Evolutionary conservation across 2,329 filamentous ascomycete species (phyloP), one percentile per base, ranked within the genome.

Genomic region (Tricladium varicosporioides): DNA sequence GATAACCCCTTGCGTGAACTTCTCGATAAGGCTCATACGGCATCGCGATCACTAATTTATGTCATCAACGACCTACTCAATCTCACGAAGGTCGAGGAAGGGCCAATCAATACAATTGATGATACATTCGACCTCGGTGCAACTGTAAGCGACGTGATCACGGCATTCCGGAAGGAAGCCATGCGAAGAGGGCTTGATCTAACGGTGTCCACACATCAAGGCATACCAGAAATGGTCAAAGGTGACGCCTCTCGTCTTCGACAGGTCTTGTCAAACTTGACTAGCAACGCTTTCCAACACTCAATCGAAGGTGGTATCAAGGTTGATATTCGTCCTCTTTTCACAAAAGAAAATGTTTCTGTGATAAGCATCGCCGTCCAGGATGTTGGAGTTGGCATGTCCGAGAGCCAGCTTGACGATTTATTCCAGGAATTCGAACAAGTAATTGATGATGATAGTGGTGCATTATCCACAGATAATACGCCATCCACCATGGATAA

Each of bases 341-440:
- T 18, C 0, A 54, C 53, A 3, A 57, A 52, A 42, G 59, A 56
- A 13, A 51, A 59, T 11, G 54, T 22, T 4, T 62, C 62, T 15
- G 36, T 62, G 1, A 51, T 67, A 13, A 54, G 51, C 8, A 59
- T 67, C 13, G 57, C 57, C 3, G 59, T 65, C 5, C 58, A 64
- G 51, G 65, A 67, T 55, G 56, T 54, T 46, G 65, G 65, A 1
- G 51, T 52, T 14, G 65, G 65, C 1, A 67, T 66, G 60, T 59
- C 63, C 5, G 63, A 67, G 18, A 48, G 45, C 9, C 57, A 66
- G 51, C 56, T 67, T 11, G 64, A 67, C 55, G 63, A 62, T 22
- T 48, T 62, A 2, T 65, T 65, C 45, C 63, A 65, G 51, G 60
- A 65, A 56, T 61, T 65, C 40, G 63, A 65, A 51, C 58, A 65